Evolutionary conservation across 345 rosid genomes (phyloP).

Genomic region (Melaleuca alternifolia): DNA sequence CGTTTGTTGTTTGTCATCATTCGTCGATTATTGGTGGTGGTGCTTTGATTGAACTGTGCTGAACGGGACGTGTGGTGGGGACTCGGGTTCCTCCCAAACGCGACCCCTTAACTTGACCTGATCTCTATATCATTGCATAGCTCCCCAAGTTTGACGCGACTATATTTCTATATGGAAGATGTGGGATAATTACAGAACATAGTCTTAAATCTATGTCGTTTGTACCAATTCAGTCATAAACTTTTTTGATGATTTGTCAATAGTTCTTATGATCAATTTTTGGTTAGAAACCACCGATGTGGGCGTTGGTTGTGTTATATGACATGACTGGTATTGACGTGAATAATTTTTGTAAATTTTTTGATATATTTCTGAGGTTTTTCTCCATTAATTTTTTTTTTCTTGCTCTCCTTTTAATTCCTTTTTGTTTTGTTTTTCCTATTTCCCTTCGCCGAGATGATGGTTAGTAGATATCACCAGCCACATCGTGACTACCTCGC

Average conservation of each 20-base stretch:
- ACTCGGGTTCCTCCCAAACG: background rate
- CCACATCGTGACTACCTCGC: too few relatives aligned
- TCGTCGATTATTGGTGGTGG: background rate
- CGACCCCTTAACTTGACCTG: background rate
- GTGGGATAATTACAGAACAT: too few relatives aligned
- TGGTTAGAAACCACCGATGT: background rate
- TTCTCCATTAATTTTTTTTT: too few relatives aligned
- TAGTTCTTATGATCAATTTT: background rate
- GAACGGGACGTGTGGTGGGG: background rate
- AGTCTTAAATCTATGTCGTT: background rate
- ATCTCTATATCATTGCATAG: background rate
- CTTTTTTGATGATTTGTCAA: accelerated
- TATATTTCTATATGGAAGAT: background rate
- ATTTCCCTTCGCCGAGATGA: too few relatives aligned
- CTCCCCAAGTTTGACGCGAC: background rate
- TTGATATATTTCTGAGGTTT: too few relatives aligned
- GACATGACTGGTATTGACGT: accelerated
- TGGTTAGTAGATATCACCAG: too few relatives aligned
- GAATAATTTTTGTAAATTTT: background rate
- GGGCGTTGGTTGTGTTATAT: too few relatives aligned
- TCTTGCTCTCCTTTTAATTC: too few relatives aligned
- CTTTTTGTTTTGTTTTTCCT: too few relatives aligned
- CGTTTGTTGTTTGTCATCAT: background rate
- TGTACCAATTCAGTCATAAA: accelerated
- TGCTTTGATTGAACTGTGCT: background rate